Conservation (phyloP, 2,329 filamentous ascomycete genomes). For the Neopestalotiopsis sp. region DNA sequence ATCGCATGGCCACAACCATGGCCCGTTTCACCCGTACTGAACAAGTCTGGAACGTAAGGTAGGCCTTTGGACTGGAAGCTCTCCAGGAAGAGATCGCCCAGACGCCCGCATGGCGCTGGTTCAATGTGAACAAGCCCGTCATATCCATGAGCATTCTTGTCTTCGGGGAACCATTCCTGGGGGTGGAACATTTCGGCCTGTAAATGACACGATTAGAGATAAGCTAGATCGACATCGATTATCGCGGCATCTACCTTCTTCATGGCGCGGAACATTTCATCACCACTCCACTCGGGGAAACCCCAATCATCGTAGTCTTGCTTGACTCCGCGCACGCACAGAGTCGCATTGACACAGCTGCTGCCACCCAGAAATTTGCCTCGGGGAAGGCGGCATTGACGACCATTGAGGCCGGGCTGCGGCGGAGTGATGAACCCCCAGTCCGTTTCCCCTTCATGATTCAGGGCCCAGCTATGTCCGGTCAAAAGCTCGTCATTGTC, state of each 20-base stretch:
- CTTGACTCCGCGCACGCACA: constrained; percentile 54
- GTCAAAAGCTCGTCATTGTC: background rate
- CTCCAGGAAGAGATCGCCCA: background rate
- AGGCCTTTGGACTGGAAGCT: background rate
- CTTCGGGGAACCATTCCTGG: background rate
- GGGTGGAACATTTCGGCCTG: background rate
- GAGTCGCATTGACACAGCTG: constrained; percentile 55
- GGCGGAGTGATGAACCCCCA: constrained; percentile 55
- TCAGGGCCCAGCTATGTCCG: constrained; percentile 45
- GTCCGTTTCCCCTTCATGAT: constrained; percentile 54
- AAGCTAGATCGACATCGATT: background rate
- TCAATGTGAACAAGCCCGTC: background rate
- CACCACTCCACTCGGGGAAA: constrained; percentile 49
- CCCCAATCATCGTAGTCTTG: constrained; percentile 60
- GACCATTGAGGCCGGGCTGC: constrained; percentile 43
- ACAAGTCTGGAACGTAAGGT: background rate
- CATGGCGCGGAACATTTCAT: background rate
- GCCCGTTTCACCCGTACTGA: background rate
- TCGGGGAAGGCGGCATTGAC: constrained; percentile 53
- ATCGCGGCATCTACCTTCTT: background rate
- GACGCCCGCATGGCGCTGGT: background rate
- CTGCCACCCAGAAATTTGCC: constrained; percentile 56
- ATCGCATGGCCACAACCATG: background rate
- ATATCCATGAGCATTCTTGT: background rate
- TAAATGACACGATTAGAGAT: background rate